Evolutionary conservation across 73 alveolate species (phyloP), one percentile per base, ranked within the genome.

Genomic region (Uronychia setigera): DNA sequence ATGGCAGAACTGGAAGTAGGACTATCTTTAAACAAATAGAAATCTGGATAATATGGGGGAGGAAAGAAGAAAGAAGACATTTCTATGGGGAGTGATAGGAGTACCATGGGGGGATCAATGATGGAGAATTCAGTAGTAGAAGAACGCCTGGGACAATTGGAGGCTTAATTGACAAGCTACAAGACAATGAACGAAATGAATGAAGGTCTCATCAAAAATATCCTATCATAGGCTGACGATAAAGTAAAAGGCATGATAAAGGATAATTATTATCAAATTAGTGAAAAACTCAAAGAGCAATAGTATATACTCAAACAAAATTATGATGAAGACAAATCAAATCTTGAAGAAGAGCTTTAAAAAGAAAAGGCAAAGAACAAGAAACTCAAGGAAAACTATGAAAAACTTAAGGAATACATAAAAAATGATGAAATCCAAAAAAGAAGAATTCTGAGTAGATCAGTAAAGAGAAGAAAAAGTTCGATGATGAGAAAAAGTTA

Each of bases 401-500:
- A 80, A 57, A 31, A 80, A 9, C 35, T 80, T 0, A 33, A 35
- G 57, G 27, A 31, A 14, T 26, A 78, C 25, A n/a, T 78, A 94
- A 67, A 77, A 88, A 33, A 87, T 82, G 80, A 76, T 85, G 78
- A 33, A 88, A 79, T 32, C 77, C 59, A 0, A 78, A 89, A 25
- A 34, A 60, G 29, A 75, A 74, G 76, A 34, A 77, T 25, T 88
- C 59, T 0, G 81, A 87, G 29, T 83, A 86, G 26, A 80, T 29
- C 30, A 58, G 84, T 11, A 34, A 75, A 32, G 89, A 86, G 79
- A 84, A 84, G 67, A 74, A 86, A 84, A 92, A 94, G 92, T 93
- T 94, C 75, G 88, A 91, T 88, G 92, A 84, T 34, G 98, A 94
- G 46, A 92, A 92, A 87, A 90, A 88, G 77, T 87, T 94, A 83